phyloP scores from a whole-genome alignment of 345 rosid species.

The Brassica juncea region DNA sequence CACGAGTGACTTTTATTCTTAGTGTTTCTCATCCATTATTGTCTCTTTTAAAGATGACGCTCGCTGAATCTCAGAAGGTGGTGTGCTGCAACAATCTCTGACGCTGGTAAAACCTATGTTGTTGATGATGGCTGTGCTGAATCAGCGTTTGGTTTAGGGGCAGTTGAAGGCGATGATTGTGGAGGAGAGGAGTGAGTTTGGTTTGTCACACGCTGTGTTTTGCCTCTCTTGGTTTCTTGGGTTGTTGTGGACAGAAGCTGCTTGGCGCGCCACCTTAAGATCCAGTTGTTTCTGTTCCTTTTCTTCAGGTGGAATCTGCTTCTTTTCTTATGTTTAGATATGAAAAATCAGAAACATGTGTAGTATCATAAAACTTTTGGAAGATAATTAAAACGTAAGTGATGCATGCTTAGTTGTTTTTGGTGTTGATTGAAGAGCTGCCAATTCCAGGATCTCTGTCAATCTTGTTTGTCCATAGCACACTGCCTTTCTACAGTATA shows the following conservation, averaged over 20 bases:
- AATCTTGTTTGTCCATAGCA: slow-evolving; percentile 55
- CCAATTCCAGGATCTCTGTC: slow-evolving; percentile 49
- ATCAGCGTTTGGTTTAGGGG: slow-evolving; percentile 27
- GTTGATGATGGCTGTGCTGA: slow-evolving; percentile 28
- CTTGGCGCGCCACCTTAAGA: slow-evolving; percentile 22
- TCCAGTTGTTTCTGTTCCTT: slow-evolving; percentile 34
- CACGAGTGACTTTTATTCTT: slow-evolving; percentile 45
- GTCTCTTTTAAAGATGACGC: slow-evolving; percentile 51
- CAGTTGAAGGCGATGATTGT: slow-evolving; percentile 25
- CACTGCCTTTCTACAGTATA: slow-evolving; percentile 57
- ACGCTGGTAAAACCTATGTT: slow-evolving; percentile 44
- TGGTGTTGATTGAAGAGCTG: slow-evolving; percentile 53
- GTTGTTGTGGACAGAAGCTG: slow-evolving; percentile 19
- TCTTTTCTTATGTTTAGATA: slow-evolving; percentile 42
- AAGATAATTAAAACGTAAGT: not conserved
- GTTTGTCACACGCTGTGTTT: slow-evolving; percentile 33
- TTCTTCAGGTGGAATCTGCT: slow-evolving; percentile 28
- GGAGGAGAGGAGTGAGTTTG: slow-evolving; percentile 23
- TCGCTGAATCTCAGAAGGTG: slow-evolving; percentile 45
- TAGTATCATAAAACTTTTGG: not conserved
- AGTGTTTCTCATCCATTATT: slow-evolving; percentile 39
- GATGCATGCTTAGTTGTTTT: slow-evolving; percentile 9
- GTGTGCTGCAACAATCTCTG: slow-evolving; percentile 49
- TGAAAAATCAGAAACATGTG: not conserved
- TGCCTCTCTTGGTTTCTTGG: slow-evolving; percentile 33